Evolutionary conservation across 352 stramenopile species (phyloP), one percentile per base, ranked within the genome.

Genomic region (Elongisporangium anandrum): DNA sequence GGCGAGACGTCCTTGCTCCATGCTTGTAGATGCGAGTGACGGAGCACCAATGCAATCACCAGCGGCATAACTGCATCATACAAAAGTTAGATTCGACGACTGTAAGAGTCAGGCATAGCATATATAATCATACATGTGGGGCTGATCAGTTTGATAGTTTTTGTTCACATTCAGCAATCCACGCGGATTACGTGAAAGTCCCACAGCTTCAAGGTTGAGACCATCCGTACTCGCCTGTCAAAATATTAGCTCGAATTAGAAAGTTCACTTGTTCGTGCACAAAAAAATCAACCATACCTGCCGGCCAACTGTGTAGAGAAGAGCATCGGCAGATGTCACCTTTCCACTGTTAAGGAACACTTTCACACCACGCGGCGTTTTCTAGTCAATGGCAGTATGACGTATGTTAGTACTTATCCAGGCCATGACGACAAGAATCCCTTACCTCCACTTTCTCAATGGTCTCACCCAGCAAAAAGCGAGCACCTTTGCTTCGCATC

Each of bases 41-140:
- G 88, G 88, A 19, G 85, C 88, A 19, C 88, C 88, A 19, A 97
- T 97, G 57, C 89, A 94, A 63, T 97, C 88, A 22, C 88, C 88
- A n/a, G 71, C 85, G 16, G 88, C 87, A 66, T 95, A 97, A 58
- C 83, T 92, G 34, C 6, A 66, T n/a, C n/a, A n/a, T n/a, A n/a
- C n/a, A n/a, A n/a, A n/a, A n/a, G n/a, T 53, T 13, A 50, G 45
- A 39, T 15, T 45, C 13, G 39, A 8, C 13, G 0, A 13, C 19
- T 56, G 57, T 15, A 17, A 7, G 2, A 34, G 56, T 20, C 16
- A 12, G 26, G 12, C 12, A 58, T 20, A 41, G 12, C 12, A 58
- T 20, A 5, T 48, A 4, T 21, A 50, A 41, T 68, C 70, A 20
- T 53, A 91, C 83, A 97, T 93, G 60, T 92, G 77, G 26, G 86